These are phyloP conservation scores for Eucalyptus urophylla DNA, from an alignment of 345 rosid genomes.

Conservation along the genomic window DNA sequence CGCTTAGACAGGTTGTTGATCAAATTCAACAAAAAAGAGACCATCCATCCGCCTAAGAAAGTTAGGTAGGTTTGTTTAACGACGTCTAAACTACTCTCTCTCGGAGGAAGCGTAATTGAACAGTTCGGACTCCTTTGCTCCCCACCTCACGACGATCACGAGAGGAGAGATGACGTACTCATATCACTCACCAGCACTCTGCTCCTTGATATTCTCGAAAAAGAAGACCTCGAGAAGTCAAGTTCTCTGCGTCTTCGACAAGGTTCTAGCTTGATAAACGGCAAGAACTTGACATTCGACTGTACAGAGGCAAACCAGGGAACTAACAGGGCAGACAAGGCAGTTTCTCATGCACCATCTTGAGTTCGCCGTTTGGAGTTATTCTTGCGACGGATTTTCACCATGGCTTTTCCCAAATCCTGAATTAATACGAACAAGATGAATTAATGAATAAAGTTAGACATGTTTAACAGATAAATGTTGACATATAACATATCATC, in stretches of 20 bases:
- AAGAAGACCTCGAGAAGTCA: not conserved
- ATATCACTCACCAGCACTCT: not conserved
- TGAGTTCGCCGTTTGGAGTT: slow-evolving; percentile 34
- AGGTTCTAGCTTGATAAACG: not conserved
- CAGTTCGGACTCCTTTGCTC: not conserved
- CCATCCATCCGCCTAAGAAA: not conserved
- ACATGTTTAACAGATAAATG: not conserved
- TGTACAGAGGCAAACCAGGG: not conserved
- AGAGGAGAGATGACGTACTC: not conserved
- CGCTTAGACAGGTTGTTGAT: not conserved
- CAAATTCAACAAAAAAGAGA: not conserved
- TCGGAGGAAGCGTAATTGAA: not conserved
- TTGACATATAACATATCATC: not conserved
- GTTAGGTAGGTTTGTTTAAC: not conserved
- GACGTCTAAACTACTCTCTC: not conserved
- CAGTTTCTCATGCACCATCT: not conserved
- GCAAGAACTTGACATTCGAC: not conserved
- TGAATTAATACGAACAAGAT: not conserved
- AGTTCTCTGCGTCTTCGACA: not conserved
- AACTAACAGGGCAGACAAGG: not conserved
- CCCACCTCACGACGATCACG: not conserved
- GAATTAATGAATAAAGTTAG: not conserved
- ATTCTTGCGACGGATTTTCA: slow-evolving; percentile 46
- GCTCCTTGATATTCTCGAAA: not conserved
- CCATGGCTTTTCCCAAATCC: slow-evolving; percentile 39